These are phyloP conservation scores for Alnus glutinosa DNA, from an alignment of 306 rosid genomes.

Conservation along the genomic window DNA sequence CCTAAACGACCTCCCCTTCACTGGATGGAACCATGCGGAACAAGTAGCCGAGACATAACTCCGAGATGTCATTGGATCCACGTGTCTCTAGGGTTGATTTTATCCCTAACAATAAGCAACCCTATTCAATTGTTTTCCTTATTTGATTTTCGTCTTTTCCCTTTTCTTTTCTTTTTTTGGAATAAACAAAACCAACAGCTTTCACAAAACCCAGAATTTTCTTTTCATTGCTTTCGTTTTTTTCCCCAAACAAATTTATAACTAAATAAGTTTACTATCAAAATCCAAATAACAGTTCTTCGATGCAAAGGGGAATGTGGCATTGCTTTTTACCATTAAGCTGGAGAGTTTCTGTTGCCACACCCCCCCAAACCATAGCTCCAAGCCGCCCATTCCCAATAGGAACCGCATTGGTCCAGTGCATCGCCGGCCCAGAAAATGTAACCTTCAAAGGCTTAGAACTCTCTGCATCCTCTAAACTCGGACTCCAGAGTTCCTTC, in stretches of 20 bases:
- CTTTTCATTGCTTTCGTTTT: neutral
- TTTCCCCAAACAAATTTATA: conserved; percentile 2
- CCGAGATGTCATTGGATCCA: too few species aligned
- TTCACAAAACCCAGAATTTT: neutral
- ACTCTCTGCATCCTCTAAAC: conserved; percentile 23
- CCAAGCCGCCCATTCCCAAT: conserved; percentile 95
- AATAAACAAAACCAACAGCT: neutral
- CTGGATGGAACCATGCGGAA: too few species aligned
- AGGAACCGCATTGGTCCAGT: conserved; percentile 91
- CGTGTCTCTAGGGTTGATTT: too few species aligned
- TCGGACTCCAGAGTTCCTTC: conserved; percentile 63
- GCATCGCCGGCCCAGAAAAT: conserved; percentile 60
- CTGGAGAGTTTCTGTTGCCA: conserved; percentile 67
- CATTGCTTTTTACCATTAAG: conserved; percentile 63
- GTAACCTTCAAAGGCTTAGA: conserved; percentile 64
- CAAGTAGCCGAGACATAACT: too few species aligned
- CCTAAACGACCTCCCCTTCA: too few species aligned
- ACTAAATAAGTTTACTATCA: neutral
- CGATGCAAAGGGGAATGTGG: neutral
- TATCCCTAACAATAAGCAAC: too few species aligned
- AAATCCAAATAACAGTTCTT: neutral
- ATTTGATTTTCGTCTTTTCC: neutral
- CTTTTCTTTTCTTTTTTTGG: neutral
- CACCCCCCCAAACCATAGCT: conserved; percentile 94
- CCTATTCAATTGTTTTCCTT: neutral